A percentile compares a stretch with the other conserved stretches of the same genome.
These are phyloP conservation scores for Mrakia gelida DNA, from an alignment of 768 basidiomycete genomes.

Conservation along the genomic window DNA sequence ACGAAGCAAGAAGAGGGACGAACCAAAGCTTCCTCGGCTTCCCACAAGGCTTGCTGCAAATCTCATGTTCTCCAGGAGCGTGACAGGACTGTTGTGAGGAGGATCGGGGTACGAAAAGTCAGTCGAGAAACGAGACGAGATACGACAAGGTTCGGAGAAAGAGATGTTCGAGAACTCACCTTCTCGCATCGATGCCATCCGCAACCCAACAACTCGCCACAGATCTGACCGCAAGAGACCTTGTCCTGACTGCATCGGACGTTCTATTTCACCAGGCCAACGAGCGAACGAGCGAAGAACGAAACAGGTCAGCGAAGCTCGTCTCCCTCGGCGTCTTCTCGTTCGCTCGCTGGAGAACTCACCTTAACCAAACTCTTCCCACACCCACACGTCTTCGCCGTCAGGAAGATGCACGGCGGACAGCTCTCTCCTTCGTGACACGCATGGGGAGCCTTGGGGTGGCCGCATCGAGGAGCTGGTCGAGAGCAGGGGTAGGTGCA, in stretches of 20 bases:
- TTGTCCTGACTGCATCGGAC: conserved; percentile 76
- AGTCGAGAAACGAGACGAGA: background rate
- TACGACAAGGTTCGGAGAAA: background rate
- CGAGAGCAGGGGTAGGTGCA: conserved; percentile 77
- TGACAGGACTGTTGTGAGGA: conserved; percentile 57
- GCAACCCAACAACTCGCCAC: conserved; percentile 73
- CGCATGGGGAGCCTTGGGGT: conserved; percentile 66
- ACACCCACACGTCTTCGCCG: conserved; percentile 77
- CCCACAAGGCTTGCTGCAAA: conserved; percentile 71
- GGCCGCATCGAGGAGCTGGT: conserved; percentile 71
- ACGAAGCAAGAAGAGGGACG: conserved; percentile 37
- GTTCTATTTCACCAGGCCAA: conserved; percentile 47
- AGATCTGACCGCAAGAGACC: conserved; percentile 77
- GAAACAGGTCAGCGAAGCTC: background rate
- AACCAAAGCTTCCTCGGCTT: conserved; percentile 82
- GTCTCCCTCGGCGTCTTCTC: no score
- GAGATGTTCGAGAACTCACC: background rate
- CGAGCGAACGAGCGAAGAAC: background rate
- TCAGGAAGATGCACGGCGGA: conserved; percentile 82
- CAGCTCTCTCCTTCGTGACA: conserved; percentile 78
- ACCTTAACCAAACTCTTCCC: conserved; percentile 63
- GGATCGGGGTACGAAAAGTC: background rate
- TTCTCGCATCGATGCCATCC: conserved; percentile 86
- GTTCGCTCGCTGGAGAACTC: background rate
- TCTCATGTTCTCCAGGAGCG: conserved; percentile 64